These are phyloP conservation scores for Prunus dulcis DNA, from an alignment of 306 rosid species.

Conservation along the genomic window DNA sequence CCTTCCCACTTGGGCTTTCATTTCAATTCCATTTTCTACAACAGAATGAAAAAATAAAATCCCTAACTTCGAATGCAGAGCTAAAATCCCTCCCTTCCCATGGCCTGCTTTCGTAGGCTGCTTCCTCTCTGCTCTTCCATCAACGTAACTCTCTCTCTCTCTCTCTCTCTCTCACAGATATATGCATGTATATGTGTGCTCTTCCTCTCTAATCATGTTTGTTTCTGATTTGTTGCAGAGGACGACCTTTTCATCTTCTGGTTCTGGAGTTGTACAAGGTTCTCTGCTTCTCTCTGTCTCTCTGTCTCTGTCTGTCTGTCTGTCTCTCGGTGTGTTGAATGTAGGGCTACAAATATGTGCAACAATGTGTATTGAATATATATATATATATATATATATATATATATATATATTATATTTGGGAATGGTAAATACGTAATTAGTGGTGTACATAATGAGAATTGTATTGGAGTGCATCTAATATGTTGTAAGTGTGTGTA, in stretches of 20 bases:
- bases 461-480: background rate
- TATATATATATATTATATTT: background rate
- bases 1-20: background rate
- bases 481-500: background rate
- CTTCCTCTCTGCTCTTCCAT: slow-evolving; percentile 32
- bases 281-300: background rate
- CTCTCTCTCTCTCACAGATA: background rate
- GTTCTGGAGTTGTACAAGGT: slow-evolving; percentile 43
- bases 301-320: background rate
- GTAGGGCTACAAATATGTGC: background rate
- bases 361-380: background rate
- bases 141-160: slow-evolving; percentile 24
- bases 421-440: background rate
- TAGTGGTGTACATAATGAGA: background rate
- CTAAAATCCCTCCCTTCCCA: slow-evolving; percentile 25
- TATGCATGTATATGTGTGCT: background rate
- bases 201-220: background rate
- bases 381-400: too few species aligned
- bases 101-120: slow-evolving; percentile 59
- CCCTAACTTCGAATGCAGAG: slow-evolving; percentile 15
- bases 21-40: background rate
- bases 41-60: background rate
- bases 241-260: slow-evolving; percentile 26
- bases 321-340: background rate
- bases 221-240: slow-evolving; percentile 30